Evolutionary conservation across 176 grass and related monocot genomes (phyloP).

Genomic region (Aegilops bicornis): DNA sequence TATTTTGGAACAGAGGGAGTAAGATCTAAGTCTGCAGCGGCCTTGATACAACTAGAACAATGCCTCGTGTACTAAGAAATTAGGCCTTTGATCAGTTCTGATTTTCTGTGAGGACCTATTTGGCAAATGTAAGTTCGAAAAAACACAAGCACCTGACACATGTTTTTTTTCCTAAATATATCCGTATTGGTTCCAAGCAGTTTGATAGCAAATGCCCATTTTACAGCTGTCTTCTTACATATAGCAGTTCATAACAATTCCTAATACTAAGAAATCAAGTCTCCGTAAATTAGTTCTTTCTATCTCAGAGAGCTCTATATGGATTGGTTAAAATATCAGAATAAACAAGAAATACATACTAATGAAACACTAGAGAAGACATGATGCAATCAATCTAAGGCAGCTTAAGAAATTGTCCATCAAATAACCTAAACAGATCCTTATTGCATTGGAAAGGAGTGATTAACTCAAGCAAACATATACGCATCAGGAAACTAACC

Average conservation of each 20-base stretch:
- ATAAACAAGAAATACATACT: neutral
- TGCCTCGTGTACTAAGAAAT: neutral
- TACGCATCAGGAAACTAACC: conserved; percentile 48
- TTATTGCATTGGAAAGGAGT: neutral
- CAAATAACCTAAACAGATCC: neutral
- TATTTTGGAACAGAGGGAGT: no score
- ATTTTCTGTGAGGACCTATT: neutral
- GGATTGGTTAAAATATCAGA: neutral
- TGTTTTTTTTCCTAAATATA: neutral
- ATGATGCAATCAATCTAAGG: neutral
- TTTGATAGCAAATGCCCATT: neutral
- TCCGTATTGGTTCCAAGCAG: neutral
- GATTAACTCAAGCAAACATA: neutral
- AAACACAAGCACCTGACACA: neutral
- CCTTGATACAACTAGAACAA: neutral
- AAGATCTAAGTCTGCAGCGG: neutral
- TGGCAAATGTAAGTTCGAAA: neutral
- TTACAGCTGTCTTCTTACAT: neutral
- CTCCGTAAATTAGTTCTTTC: neutral
- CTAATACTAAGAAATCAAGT: neutral
- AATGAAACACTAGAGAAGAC: neutral
- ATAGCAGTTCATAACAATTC: neutral
- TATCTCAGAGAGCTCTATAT: neutral
- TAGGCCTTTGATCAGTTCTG: neutral
- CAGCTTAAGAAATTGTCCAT: neutral